Evolutionary conservation across 2,329 filamentous ascomycete species (phyloP), one percentile per base, ranked within the genome.

Genomic region (Diaporthe citrichinensis): DNA sequence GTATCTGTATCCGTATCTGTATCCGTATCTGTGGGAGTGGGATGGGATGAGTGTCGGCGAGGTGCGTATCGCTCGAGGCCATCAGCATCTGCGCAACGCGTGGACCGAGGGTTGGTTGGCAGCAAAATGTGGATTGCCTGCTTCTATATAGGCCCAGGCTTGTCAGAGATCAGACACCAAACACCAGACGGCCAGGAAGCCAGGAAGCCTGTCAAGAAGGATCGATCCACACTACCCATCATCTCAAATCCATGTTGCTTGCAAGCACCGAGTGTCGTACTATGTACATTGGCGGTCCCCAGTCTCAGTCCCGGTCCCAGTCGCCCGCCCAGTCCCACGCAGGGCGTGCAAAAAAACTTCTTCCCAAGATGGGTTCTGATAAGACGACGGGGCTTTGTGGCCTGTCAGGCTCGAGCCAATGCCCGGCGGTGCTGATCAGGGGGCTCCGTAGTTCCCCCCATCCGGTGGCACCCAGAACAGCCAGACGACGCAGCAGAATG

Each of bases 361-460:
- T 67, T 61, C 72, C 75, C 67, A 62, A 74, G 51, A 72, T 58
- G 58, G 57, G 46, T 59, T 68, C 51, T 74, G 72, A 74, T 76
- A 76, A 74, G 74, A 76, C 72, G 74, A 71, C 17, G 65, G 58
- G 49, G 31, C 72, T 51, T 46, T 25, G 49, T 61, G 58, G 62
- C 74, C 65, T 67, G 58, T 62, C 14, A 58, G 25, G n/a, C 34
- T 74, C 65, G 51, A 58, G 20, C 72, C 72, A 74, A 72, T 76
- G 31, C 72, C 72, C 51, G 62, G 46, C 74, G 36, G 36, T 65
- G 75, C 58, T 58, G 57, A 53, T 31, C 59, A 67, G 67, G 58
- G 67, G 67, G 58, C 67, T 39, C 61, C 44, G 59, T 58, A 67
- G 25, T 23, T 28, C 61, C n/a, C 46, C 65, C 62, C 51, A 59